Base-by-base conservation (phyloP, 192 early-diverging fungal genomes). In the Mortierella hygrophila region DNA sequence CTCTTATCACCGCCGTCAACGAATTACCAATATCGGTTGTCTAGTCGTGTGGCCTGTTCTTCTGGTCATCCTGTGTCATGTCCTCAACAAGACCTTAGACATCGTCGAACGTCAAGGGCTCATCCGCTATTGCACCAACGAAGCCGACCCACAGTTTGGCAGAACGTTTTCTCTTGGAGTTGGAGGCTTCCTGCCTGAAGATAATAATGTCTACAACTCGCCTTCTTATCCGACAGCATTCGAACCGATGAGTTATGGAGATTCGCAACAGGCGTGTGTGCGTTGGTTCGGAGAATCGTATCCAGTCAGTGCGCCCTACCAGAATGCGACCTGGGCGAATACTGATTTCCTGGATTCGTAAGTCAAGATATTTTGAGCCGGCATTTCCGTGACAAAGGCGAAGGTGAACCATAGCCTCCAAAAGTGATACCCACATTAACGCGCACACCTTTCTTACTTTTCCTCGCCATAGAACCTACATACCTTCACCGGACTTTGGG, bases 271-370 rank as follows among this genome's bases (percentile, higher is more conserved):
- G 15, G 44, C 68, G 11, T 78, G 76, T 55, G 76, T 78, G 16
- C 68, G 76, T 35, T 78, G 76, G 76, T 78, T 78, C 18, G 76
- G 76, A 21, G 44, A 70, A 18, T 37, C 76, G 1, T 78, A 71
- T 37, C 76, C 76, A 13, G 70, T 44, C 29, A 78, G 68, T 47
- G 26, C 26, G 11, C 76, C 68, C 3, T 71, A 70, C 8, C 44
- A 78, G 68, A 78, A 78, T 23, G 40, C 40, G 0, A 76, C 75
- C 10, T 44, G 44, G n/a, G 49, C 72, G 1, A 23, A 65, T 41
- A 9, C 29, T 10, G 63, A 1, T 1, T 6, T 40, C 23, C 75
- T 60, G 13, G 75, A 76, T 21, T 29, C 75, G 75, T 76, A 76
- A 13, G 75, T 42, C 40, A 41, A 68, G 9, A n/a, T 0, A 49